phyloP scores from a whole-genome alignment of 345 rosid species.

The Salix dunnii region DNA sequence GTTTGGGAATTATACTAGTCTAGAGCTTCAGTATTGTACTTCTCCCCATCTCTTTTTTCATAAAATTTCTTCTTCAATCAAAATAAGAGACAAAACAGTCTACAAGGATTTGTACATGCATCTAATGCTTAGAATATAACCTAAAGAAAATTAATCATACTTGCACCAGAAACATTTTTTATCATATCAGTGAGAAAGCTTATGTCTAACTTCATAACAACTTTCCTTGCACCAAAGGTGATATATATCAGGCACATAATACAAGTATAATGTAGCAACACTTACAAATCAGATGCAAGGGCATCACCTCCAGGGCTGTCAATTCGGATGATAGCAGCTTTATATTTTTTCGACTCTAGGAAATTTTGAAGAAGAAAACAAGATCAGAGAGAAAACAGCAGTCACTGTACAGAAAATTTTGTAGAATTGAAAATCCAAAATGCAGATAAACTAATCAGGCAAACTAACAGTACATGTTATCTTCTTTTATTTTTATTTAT shows the following conservation, averaged over 20 bases:
- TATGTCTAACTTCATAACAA: not conserved
- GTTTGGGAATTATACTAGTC: too few species aligned
- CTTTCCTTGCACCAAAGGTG: too few species aligned
- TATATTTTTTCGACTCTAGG: constrained; percentile 66
- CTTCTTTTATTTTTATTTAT: not conserved
- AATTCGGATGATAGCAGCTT: constrained; percentile 85
- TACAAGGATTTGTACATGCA: too few species aligned
- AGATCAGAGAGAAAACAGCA: constrained; percentile 3
- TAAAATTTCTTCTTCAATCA: too few species aligned
- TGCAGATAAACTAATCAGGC: constrained; percentile 1
- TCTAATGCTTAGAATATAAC: too few species aligned
- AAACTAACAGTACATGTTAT: not conserved
- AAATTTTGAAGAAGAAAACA: not conserved
- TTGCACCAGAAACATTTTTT: not conserved
- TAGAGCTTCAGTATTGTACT: too few species aligned
- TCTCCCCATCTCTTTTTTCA: too few species aligned
- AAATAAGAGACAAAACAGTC: too few species aligned
- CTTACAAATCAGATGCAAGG: constrained; percentile 98
- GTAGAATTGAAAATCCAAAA: not conserved
- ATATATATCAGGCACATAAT: too few species aligned
- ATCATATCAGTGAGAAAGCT: not conserved
- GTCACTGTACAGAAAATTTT: not conserved
- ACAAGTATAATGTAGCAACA: constrained; percentile 20
- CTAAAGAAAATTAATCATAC: not conserved
- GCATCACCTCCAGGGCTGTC: constrained; percentile 99